phyloP scores from a whole-genome alignment of 306 rosid genomes.

The Lotus japonicus region DNA sequence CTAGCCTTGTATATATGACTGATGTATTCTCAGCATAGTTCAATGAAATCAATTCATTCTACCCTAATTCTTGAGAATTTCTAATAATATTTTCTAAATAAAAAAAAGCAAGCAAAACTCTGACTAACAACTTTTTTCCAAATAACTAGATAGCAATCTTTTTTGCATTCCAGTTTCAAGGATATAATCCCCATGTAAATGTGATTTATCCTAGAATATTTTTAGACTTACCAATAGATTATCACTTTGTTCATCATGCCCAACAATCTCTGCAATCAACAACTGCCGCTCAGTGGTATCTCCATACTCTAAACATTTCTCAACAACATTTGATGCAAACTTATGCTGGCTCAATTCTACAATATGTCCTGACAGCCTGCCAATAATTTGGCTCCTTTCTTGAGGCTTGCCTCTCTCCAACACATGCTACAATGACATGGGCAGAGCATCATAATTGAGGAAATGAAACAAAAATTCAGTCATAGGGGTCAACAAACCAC shows the following conservation, averaged over 20 bases:
- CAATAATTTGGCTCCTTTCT: constrained; percentile 65
- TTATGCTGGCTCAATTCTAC: constrained; percentile 65
- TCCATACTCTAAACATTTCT: constrained; percentile 82
- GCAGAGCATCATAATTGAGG: neutral
- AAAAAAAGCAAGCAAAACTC: too few relatives aligned
- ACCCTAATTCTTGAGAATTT: too few relatives aligned
- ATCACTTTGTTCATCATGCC: constrained; percentile 54
- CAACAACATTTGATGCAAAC: constrained; percentile 87
- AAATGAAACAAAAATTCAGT: neutral
- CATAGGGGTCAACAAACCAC: neutral
- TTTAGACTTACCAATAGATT: constrained; percentile 54
- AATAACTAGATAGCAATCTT: too few relatives aligned
- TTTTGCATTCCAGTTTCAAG: too few relatives aligned
- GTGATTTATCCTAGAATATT: too few relatives aligned
- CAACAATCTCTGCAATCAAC: constrained; percentile 71
- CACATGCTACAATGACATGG: constrained; percentile 53
- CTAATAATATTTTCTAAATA: too few relatives aligned
- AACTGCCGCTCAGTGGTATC: constrained; percentile 53
- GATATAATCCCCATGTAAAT: too few relatives aligned
- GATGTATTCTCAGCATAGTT: too few relatives aligned
- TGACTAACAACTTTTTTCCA: too few relatives aligned
- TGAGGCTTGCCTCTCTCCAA: constrained; percentile 63
- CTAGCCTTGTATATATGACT: too few relatives aligned
- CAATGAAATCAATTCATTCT: too few relatives aligned
- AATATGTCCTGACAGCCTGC: constrained; percentile 56